phyloP scores from a whole-genome alignment of 2,329 filamentous ascomycete species.

The Lachnum nothofagi region DNA sequence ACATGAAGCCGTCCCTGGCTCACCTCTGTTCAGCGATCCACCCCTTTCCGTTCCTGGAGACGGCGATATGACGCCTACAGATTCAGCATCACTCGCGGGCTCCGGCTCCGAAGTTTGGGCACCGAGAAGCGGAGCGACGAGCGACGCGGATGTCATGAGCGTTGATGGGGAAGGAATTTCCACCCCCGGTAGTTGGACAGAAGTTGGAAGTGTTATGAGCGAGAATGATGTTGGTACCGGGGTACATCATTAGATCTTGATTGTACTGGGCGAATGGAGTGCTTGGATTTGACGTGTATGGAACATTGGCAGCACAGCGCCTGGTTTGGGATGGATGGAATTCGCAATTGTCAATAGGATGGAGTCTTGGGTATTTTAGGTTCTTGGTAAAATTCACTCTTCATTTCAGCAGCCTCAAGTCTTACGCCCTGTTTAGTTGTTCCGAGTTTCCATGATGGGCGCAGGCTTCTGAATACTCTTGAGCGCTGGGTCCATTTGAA shows the following conservation, averaged over 20 bases:
- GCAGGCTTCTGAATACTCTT: too few species aligned
- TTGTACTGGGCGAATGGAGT: conserved; percentile 4
- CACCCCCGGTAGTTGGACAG: conserved; percentile 60
- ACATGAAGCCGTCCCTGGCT: conserved; percentile 14
- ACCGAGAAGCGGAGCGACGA: conserved; percentile 35
- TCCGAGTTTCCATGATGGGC: too few species aligned
- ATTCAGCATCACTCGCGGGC: conserved; percentile 51
- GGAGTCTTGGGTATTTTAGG: neutral
- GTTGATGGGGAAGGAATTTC: conserved; percentile 52
- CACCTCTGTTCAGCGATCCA: conserved; percentile 25
- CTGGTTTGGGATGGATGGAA: neutral
- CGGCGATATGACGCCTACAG: conserved; percentile 54
- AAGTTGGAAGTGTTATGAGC: conserved; percentile 59
- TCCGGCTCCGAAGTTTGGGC: conserved; percentile 42
- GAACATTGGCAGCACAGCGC: neutral
- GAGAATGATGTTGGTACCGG: conserved; percentile 28
- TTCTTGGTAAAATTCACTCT: neutral
- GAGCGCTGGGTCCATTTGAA: too few species aligned
- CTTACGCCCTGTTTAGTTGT: neutral
- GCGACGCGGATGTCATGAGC: conserved; percentile 52
- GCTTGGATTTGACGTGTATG: neutral
- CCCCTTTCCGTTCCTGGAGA: conserved; percentile 36
- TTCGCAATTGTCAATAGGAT: neutral
- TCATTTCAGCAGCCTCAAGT: neutral
- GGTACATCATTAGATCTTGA: conserved; percentile 24